Evolutionary conservation across 2,329 filamentous ascomycete genomes (phyloP).

Genomic region (Aaosphaeria pasadenensis): DNA sequence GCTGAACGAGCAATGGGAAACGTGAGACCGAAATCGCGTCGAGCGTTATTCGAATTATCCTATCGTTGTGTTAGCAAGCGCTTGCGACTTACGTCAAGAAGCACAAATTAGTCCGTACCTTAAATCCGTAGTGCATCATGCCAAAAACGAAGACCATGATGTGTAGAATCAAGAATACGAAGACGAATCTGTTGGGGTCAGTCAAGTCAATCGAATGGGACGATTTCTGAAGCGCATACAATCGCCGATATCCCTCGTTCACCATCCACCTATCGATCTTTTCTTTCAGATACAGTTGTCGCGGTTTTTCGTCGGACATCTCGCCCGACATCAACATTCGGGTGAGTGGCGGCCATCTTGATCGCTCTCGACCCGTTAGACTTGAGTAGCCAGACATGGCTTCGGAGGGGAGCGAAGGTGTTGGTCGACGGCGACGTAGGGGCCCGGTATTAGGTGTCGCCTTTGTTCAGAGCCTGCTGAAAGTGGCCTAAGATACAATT

Average conservation of each 20-base stretch:
- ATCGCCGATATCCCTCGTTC: slow-evolving; percentile 78
- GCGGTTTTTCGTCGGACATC: slow-evolving; percentile 71
- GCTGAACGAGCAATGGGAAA: slow-evolving; percentile 75
- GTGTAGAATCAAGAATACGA: slow-evolving; percentile 71
- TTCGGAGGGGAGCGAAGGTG: slow-evolving; percentile 6
- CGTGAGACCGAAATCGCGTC: slow-evolving; percentile 69
- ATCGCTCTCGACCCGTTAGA: slow-evolving; percentile 57
- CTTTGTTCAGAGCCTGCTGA: slow-evolving; percentile 41
- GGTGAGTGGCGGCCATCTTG: slow-evolving; percentile 78
- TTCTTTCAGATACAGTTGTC: slow-evolving; percentile 65
- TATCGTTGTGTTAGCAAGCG: slow-evolving; percentile 4
- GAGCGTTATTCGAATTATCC: slow-evolving; percentile 63
- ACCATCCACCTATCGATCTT: slow-evolving; percentile 86
- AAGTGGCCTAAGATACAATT: slow-evolving; percentile 24
- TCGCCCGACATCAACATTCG: slow-evolving; percentile 80
- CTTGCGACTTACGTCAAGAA: too few relatives aligned
- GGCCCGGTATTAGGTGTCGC: slow-evolving; percentile 20
- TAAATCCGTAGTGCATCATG: slow-evolving; percentile 75
- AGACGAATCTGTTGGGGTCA: slow-evolving; percentile 63
- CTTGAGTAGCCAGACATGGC: slow-evolving; percentile 30
- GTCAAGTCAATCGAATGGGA: slow-evolving; percentile 3
- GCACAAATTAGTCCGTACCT: slow-evolving; percentile 39
- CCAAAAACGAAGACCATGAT: slow-evolving; percentile 76
- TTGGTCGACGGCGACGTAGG: slow-evolving; percentile 5
- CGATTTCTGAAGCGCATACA: slow-evolving; percentile 53